These are phyloP conservation scores for Dorcoceras hygrometricum DNA, from an alignment of 257 asterid genomes.

Conservation along the genomic window DNA sequence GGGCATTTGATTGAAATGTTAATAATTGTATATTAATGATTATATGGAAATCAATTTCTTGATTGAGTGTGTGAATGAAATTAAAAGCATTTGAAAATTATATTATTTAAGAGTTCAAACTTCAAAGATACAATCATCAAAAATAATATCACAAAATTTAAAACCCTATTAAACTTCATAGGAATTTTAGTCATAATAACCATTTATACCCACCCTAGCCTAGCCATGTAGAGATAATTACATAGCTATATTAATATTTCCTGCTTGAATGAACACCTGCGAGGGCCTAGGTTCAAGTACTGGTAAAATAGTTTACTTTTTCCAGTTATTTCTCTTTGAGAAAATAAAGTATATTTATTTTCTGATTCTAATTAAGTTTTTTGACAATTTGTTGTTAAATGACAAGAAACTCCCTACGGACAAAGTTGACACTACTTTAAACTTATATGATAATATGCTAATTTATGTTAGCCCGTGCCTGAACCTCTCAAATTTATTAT, in stretches of 20 bases:
- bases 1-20: slow-evolving; percentile 20
- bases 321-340: background rate
- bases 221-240: background rate
- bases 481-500: no score
- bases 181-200: slow-evolving; percentile 33
- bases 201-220: slow-evolving; percentile 29
- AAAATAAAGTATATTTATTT: no score
- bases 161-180: slow-evolving; percentile 32
- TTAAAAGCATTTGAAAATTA: slow-evolving; percentile 28
- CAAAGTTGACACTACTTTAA: background rate
- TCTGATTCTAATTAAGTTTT: no score
- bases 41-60: slow-evolving; percentile 26
- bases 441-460: no score
- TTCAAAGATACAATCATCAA: slow-evolving; percentile 32
- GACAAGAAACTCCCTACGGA: background rate
- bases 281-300: no score
- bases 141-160: slow-evolving; percentile 28
- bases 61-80: slow-evolving; percentile 33
- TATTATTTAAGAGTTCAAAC: slow-evolving; percentile 30
- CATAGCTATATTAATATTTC: background rate
- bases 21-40: slow-evolving; percentile 31
- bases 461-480: background rate
- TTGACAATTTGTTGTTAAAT: no score
- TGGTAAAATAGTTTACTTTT: no score
- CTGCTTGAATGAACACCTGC: background rate